Evolutionary conservation across 495 filamentous ascomycete genomes (phyloP), one percentile per base, ranked within the genome.

Genomic region (Jackrogersella minutella): DNA sequence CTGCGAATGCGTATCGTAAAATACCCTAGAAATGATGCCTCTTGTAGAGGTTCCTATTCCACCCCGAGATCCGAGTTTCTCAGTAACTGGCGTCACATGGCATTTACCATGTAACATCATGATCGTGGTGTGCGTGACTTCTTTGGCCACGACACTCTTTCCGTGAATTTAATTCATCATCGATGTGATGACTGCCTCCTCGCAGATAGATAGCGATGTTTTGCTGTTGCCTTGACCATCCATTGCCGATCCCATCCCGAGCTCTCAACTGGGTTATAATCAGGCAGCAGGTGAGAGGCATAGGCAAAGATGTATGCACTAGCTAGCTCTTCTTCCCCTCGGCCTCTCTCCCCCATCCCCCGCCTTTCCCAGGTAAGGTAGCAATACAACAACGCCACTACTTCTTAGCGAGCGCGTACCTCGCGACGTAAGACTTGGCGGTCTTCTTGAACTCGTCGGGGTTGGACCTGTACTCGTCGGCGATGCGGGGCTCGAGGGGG

Each of bases 401-500:
- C 33, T 64, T 57, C 36, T 71, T 64, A 30, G 26, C 26, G 7
- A 31, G 76, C 77, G 93, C 93, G 77, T 96, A 94, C 68, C 87
- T 85, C 70, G 84, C 83, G 30, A 92, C 91, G 84, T 92, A 97
- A n/a, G 87, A 82, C 73, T 85, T 85, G 9, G 91, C 96, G 50
- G 86, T 88, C 82, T 93, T 93, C 19, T 97, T 87, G 69, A 93
- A 99, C 71, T 87, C 86, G 55, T 80, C 81, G 34, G 85, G 79
- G 69, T 95, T 86, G 67, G 83, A 85, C 71, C 88, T 88, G 76
- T 85, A 97, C 80, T 94, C 88, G 59, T 97, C 90, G 17, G 93
- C 96, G 66, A 97, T 94, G 43, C 87, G 81, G 4, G 84, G 80
- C 85, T 99, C 95, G 47, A 99, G 88, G 37, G 95, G 92, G 81